Conservation (phyloP, 228 moss, liverwort and hornwort species). For the Sphagnum fallax region DNA sequence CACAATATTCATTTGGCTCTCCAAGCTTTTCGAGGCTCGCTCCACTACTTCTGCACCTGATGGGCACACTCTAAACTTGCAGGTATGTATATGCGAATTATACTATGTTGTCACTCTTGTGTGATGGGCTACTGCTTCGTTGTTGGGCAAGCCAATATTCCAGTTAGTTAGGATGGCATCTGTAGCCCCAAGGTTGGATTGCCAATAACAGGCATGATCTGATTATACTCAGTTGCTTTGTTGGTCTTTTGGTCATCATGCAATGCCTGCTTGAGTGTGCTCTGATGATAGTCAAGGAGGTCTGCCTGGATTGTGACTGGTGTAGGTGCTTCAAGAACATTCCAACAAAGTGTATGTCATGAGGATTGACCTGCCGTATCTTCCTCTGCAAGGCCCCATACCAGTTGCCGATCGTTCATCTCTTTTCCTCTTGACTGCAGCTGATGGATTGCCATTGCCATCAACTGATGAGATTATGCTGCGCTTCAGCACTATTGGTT, state of each 20-base stretch:
- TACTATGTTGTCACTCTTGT: too few species aligned
- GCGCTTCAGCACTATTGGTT: slow-evolving; percentile 26
- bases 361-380: slow-evolving; percentile 38
- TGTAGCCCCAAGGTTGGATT: too few species aligned
- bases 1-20: slow-evolving; percentile 44
- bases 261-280: too few species aligned
- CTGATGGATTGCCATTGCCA: slow-evolving; percentile 38
- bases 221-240: too few species aligned
- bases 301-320: not conserved
- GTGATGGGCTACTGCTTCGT: too few species aligned
- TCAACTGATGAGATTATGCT: slow-evolving; percentile 40
- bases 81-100: slow-evolving; percentile 5
- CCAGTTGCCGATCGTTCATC: slow-evolving; percentile 38
- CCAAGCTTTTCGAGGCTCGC: slow-evolving; percentile 45
- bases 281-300: too few species aligned
- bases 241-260: too few species aligned
- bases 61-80: slow-evolving; percentile 21
- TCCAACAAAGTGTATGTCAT: slow-evolving; percentile 32
- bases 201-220: too few species aligned
- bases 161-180: too few species aligned
- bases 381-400: slow-evolving; percentile 42
- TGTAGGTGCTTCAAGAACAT: slow-evolving; percentile 31
- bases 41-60: slow-evolving; percentile 10
- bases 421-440: slow-evolving; percentile 33
- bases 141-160: too few species aligned